Evolutionary conservation across 192 early-diverging fungal genomes (phyloP), one percentile per base, ranked within the genome.

Genomic region (Pecoramyces ruminantium): DNA sequence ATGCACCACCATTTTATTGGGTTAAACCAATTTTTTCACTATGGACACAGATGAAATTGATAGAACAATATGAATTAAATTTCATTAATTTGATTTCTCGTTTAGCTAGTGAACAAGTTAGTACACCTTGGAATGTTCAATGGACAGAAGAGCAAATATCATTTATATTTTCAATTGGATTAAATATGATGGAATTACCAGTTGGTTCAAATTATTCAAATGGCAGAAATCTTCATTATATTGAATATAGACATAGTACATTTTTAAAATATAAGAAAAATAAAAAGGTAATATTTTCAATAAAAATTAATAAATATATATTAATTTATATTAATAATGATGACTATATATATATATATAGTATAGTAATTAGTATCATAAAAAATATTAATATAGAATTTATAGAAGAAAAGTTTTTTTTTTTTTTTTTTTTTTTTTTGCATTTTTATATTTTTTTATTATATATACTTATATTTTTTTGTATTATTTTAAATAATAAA

Each of bases 71-170:
- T 81, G 93, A 94, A 83, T 85, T 88, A 13, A 89, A 92, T 78
- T 92, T 95, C 79, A 82, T 96, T 38, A 89, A 91, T 25, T 81
- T 97, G 14, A 80, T 98, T 13, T 88, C 91, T 2, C 89, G 89
- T 1, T 87, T 98, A 77, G 91, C 94, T 8, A 84, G 83, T 79
- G 81, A 81, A 30, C 85, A 87, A 58, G 40, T 80, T 77, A 77
- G 29, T 38, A 17, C 34, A 77, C 83, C 85, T 28, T 11, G 79
- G 77, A 39, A 84, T 83, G 77, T 89, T 88, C 28, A 78, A 85
- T 94, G 92, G 83, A 93, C 90, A 18, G 82, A 89, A 15, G 82
- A 82, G 4, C 93, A 94, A 81, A 81, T 92, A 16, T 85, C 86
- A 16, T 81, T 85, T 13, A 84, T 95, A 1, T 94, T 92, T 80